Evolutionary conservation across 495 filamentous ascomycete genomes (phyloP), one percentile per base, ranked within the genome.

Genomic region (Xylaria intraflava): DNA sequence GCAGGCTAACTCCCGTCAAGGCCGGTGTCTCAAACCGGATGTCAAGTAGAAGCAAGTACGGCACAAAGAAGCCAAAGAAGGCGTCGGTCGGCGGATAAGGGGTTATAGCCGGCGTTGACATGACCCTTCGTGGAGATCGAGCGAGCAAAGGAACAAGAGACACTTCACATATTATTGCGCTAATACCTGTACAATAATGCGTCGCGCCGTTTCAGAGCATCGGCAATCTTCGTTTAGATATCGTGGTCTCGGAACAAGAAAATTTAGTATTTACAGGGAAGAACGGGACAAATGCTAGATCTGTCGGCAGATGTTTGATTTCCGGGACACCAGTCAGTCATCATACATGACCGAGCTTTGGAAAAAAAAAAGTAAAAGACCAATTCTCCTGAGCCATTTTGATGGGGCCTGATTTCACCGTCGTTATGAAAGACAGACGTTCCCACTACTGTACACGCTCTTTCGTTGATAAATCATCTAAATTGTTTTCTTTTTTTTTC

Each of bases 31-130:
- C 79, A 14, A 92, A 83, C 64, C 78, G 93, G 48, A 77, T 85
- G 68, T 87, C 82, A 2, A 87, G 86, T 67, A 80, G 93, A 63
- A 95, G 89, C 51, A 99, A 99, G 75, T 99, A 94, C 62, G 93
- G 93, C 54, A 95, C 94, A 12, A 99, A 99, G 84, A 97, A 95
- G 74, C 92, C 93, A 1, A 96, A 96, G 83, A 81, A 80, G 63
- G 75, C 79, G 39, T 64, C 73, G 12, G 75, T 78, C 26, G 72
- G 75, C 33, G 10, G 53, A 42, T 66, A 58, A 29, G 38, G n/a
- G 2, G 4, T 3, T 6, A 1, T 46, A 24, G 16, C 2, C 27
- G 11, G 11, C 29, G 23, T 20, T 35, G 16, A 51, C 20, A n/a
- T n/a, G n/a, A n/a, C n/a, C n/a, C 17, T 35, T 35, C 27, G 16